Evolutionary conservation across 177 flowering plant genomes (phyloP), one percentile per base, ranked within the genome.

Genomic region (Vitis hybrid): DNA sequence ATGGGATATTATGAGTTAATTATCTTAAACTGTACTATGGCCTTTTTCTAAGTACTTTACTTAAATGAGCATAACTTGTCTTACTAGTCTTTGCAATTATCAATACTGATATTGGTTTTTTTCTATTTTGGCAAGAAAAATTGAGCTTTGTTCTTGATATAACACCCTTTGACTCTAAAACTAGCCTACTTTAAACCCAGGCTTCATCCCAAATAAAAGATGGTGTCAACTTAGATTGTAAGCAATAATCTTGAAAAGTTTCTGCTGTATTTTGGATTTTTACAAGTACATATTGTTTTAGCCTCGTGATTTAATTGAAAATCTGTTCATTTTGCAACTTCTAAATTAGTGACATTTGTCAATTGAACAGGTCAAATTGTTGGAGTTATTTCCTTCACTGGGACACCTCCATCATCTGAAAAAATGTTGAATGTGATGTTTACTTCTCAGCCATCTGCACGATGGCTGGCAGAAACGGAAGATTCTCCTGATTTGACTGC

Each of bases 331-430:
- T 58, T 51, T 33, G 51, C 38, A 2, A n/a, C 11, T 60, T 60
- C 28, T 60, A 11, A 38, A 24, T 33, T 2, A 13, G 12, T 63
- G 2, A n/a, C 54, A 60, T 65, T 62, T 54, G 20, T 54, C 44
- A 20, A 62, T 62, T 77, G 71, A 31, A 49, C 89, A 95, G 99
- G 94, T 75, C 79, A 94, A 82, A 82, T 94, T 78, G 97, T 92
- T 67, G 97, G 90, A 72, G 86, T 88, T 53, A 22, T 94, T 51
- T 47, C 85, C 57, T 76, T 77, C 65, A 64, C 73, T 65, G 83
- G 58, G 28, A 59, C 74, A 67, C 44, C 77, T 60, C 31, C 69
- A 64, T 49, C 73, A 33, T 74, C 85, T 13, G 82, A 81, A 47
- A 68, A 75, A 52, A 49, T 80, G 77, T 75, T 92, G 64, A 78